A percentile compares a stretch with the other conserved stretches of the same genome.
These are phyloP conservation scores for Kodamaea sagamina DNA, from an alignment of 805 yeast genomes.

Conservation along the genomic window DNA sequence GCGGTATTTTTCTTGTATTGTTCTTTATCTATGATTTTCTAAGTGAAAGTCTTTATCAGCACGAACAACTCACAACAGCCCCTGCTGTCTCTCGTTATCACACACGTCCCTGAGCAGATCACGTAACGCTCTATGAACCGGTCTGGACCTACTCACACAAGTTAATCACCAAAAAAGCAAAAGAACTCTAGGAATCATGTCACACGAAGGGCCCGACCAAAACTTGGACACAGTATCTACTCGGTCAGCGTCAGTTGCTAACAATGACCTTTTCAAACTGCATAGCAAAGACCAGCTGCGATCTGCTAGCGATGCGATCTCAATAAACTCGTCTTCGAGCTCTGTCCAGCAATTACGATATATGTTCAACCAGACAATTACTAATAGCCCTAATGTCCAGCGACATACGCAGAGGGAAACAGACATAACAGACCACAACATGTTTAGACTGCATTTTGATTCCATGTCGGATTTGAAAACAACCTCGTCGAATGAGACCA, in stretches of 20 bases:
- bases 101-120: slow-evolving; percentile 1
- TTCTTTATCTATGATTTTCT: slow-evolving; percentile 1
- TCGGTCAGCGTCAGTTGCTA: slow-evolving; percentile 14
- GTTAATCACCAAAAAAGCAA: not conserved
- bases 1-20: slow-evolving; percentile 3
- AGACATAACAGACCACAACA: slow-evolving; percentile 16
- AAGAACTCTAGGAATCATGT: slow-evolving; percentile 7
- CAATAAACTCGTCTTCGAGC: slow-evolving; percentile 11
- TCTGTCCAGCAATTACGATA: slow-evolving; percentile 14
- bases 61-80: not conserved
- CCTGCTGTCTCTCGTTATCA: not conserved
- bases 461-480: slow-evolving; percentile 20
- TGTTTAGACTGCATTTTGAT: slow-evolving; percentile 23
- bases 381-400: slow-evolving; percentile 3
- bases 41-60: not conserved
- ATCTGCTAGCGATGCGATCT: not conserved
- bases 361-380: slow-evolving; percentile 11
- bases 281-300: not conserved
- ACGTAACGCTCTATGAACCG: not conserved
- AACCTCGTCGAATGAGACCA: not conserved
- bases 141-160: not conserved
- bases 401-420: slow-evolving; percentile 11
- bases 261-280: slow-evolving; percentile 12
- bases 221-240: slow-evolving; percentile 12
- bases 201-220: slow-evolving; percentile 11